These are phyloP conservation scores for Xylaria sp. DNA, from an alignment of 2,329 filamentous ascomycete genomes.

Conservation along the genomic window DNA sequence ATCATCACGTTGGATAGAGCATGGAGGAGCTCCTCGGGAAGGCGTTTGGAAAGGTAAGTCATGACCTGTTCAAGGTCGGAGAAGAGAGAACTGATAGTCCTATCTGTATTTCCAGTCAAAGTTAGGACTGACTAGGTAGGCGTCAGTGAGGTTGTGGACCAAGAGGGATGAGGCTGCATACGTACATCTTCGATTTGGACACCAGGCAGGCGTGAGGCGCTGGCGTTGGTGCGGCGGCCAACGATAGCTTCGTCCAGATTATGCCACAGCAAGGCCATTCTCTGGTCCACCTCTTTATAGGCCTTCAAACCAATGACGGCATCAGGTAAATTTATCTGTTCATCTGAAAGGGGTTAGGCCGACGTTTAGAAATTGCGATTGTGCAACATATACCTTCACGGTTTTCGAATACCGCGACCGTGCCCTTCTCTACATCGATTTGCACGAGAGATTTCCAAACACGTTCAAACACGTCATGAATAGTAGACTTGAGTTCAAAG, in stretches of 20 bases:
- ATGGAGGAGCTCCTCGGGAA: conserved; percentile 58
- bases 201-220: conserved; percentile 37
- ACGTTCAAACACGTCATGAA: conserved; percentile 67
- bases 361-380: not conserved
- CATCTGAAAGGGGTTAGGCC: conserved; percentile 42
- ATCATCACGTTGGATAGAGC: conserved; percentile 72
- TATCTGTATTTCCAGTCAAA: conserved; percentile 47
- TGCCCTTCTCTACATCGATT: conserved; percentile 58
- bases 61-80: conserved; percentile 56
- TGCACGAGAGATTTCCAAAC: conserved; percentile 73
- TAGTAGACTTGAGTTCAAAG: conserved; percentile 65
- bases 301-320: conserved; percentile 59
- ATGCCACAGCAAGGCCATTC: conserved; percentile 63
- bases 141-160: conserved; percentile 19
- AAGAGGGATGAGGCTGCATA: conserved; percentile 31
- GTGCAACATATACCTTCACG: conserved; percentile 47
- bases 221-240: conserved; percentile 58
- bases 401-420: conserved; percentile 58
- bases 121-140: conserved; percentile 46
- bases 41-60: conserved; percentile 52
- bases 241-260: conserved; percentile 65
- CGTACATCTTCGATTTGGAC: conserved; percentile 49
- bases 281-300: conserved; percentile 63
- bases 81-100: conserved; percentile 54
- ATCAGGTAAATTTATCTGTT: conserved; percentile 55